phyloP scores from a whole-genome alignment of 805 yeast species.

The Metschnikowia bowlesiae region DNA sequence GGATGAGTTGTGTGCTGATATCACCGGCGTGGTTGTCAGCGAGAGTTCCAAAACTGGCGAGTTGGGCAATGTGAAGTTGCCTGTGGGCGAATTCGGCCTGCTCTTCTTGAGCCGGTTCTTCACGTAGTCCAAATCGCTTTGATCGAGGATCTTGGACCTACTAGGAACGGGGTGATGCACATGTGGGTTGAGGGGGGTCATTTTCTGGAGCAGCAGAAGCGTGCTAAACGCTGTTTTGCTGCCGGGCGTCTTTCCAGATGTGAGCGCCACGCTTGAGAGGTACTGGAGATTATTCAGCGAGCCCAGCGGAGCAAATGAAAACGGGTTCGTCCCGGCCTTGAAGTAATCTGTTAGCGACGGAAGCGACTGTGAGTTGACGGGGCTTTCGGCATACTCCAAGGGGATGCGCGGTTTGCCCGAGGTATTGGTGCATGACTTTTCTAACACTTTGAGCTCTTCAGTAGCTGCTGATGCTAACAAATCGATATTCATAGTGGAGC shows the following conservation, averaged over 20 bases:
- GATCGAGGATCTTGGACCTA: slow-evolving; percentile 28
- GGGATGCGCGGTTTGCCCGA: neutral
- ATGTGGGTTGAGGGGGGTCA: slow-evolving; percentile 43
- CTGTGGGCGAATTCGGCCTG: slow-evolving; percentile 46
- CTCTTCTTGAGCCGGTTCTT: slow-evolving; percentile 43
- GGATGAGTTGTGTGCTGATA: slow-evolving; percentile 38
- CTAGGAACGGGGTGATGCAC: slow-evolving; percentile 17
- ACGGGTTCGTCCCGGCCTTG: slow-evolving; percentile 6
- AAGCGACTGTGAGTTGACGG: slow-evolving; percentile 42
- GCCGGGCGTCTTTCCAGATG: slow-evolving; percentile 19
- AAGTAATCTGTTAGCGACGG: slow-evolving; percentile 52
- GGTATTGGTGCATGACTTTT: slow-evolving; percentile 17
- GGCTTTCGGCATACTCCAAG: slow-evolving; percentile 6
- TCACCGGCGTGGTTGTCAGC: slow-evolving; percentile 36
- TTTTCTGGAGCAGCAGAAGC: slow-evolving; percentile 51
- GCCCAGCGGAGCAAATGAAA: slow-evolving; percentile 11
- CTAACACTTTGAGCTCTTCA: slow-evolving; percentile 46
- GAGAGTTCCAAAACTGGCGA: slow-evolving; percentile 41
- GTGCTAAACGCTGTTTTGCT: slow-evolving; percentile 31
- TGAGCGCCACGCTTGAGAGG: slow-evolving; percentile 36
- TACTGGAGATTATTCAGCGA: slow-evolving; percentile 27
- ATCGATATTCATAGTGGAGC: slow-evolving; percentile 41
- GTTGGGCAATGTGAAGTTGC: slow-evolving; percentile 38
- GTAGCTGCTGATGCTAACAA: slow-evolving; percentile 52
- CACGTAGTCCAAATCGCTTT: slow-evolving; percentile 46